Evolutionary conservation across 768 basidiomycete species (phyloP), one percentile per base, ranked within the genome.

Genomic region (Cystofilobasidium ferigula): DNA sequence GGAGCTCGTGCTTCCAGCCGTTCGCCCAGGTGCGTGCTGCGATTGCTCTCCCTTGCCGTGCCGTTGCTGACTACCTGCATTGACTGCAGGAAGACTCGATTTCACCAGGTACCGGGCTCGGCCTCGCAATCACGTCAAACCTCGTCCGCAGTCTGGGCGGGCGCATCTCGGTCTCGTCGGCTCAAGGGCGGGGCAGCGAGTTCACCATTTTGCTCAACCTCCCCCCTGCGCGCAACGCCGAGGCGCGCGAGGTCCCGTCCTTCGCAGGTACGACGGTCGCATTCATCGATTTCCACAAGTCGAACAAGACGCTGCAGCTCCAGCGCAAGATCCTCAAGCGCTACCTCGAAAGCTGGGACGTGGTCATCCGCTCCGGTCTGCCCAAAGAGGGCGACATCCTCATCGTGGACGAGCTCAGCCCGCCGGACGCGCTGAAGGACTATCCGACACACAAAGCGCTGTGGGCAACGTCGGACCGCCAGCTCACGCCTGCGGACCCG

Each of bases 31-130:
- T 87, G 68, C 22, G 65, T n/a, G 12, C n/a, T n/a, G n/a, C n/a
- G n/a, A n/a, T n/a, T n/a, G n/a, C n/a, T n/a, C n/a, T n/a, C n/a
- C n/a, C n/a, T n/a, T 32, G 4, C 57, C 32, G 26, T 22, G 24
- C 28, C 24, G 7, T 9, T 18, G 54, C 18, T 13, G 7, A 34
- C 8, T 56, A 3, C 34, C 16, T 56, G 8, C 54, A 26, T 28
- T 30, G 87, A 91, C 90, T 90, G 0, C 92, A 97, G 78, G 92
- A 95, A 76, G 93, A 94, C 70, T 90, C 92, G 0, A 75, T 94
- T 9, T 89, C 92, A 72, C 85, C 89, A 1, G 92, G 92, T 0
- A 94, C 92, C 2, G 92, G 92, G 7, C 82, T 97, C 7, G 92
- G 92, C 16, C 83, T 94, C 34, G 90, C 92, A 32, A 95, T 97